Conservation (phyloP, 768 basidiomycete species). For the Tremella mesenterica region DNA sequence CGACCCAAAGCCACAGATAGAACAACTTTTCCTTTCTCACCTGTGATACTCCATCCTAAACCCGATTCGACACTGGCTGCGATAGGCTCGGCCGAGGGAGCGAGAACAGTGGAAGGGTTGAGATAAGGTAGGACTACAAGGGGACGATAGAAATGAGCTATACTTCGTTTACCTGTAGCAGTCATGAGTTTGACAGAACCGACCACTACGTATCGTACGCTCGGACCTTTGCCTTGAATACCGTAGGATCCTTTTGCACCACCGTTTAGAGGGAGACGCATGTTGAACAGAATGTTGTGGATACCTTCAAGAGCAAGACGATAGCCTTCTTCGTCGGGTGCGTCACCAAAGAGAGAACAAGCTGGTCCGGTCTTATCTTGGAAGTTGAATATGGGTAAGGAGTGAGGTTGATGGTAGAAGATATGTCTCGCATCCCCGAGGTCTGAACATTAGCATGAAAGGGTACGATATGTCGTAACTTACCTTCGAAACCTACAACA, state of each 20-base stretch:
- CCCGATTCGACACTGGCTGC: constrained; percentile 53
- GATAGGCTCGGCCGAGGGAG: constrained; percentile 56
- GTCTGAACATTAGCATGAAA: constrained; percentile 8
- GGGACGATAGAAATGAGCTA: constrained; percentile 81
- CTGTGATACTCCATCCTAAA: constrained; percentile 51
- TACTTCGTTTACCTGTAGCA: constrained; percentile 55
- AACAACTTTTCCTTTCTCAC: constrained; percentile 58
- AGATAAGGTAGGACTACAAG: constrained; percentile 72
- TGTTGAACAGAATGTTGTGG: constrained; percentile 63
- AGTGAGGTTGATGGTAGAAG: constrained; percentile 69
- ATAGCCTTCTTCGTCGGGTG: constrained; percentile 45
- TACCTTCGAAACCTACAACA: constrained; percentile 74
- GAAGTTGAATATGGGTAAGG: constrained; percentile 44
- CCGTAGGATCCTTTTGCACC: constrained; percentile 54
- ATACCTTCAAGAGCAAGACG: constrained; percentile 55
- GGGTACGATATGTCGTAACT: constrained; percentile 2
- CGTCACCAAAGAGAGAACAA: constrained; percentile 32
- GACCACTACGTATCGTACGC: constrained; percentile 71
- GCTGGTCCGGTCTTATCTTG: constrained; percentile 41
- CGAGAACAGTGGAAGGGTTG: constrained; percentile 56
- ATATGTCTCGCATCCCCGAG: constrained; percentile 51
- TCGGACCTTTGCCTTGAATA: constrained; percentile 52
- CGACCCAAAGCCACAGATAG: constrained; percentile 64
- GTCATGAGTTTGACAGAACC: constrained; percentile 67
- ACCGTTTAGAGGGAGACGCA: constrained; percentile 57